These are phyloP conservation scores for Pythium aristosporum DNA, from an alignment of 352 stramenopile genomes.

Conservation along the genomic window DNA sequence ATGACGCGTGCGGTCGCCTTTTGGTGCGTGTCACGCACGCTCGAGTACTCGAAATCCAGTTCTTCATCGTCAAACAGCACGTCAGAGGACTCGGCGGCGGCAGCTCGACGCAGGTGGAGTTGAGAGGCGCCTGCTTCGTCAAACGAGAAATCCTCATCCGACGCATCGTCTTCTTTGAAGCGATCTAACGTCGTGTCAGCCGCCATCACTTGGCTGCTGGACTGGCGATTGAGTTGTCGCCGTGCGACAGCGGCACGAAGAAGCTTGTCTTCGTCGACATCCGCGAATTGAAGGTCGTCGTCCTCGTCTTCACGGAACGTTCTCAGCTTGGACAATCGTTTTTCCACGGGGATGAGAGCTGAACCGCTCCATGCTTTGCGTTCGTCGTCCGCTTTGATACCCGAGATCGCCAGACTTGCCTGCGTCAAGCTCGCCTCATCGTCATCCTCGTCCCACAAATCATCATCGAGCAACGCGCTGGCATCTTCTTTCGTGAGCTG, in stretches of 20 bases:
- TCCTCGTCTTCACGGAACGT: slow-evolving; percentile 75
- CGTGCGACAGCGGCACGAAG: slow-evolving; percentile 36
- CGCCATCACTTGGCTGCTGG: slow-evolving; percentile 8
- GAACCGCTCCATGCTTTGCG: slow-evolving; percentile 50
- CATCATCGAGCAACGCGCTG: slow-evolving; percentile 61
- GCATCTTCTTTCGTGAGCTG: slow-evolving; percentile 81
- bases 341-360: slow-evolving; percentile 60
- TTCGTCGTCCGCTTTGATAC: slow-evolving; percentile 18
- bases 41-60: slow-evolving; percentile 80
- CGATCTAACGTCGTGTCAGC: slow-evolving; percentile 14
- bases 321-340: slow-evolving; percentile 63
- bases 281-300: slow-evolving; percentile 52
- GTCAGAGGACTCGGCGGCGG: slow-evolving; percentile 43
- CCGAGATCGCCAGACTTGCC: background rate
- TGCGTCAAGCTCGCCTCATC: slow-evolving; percentile 28
- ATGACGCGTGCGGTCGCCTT: slow-evolving; percentile 75
- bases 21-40: slow-evolving; percentile 67
- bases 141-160: slow-evolving; percentile 10
- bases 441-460: slow-evolving; percentile 77
- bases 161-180: slow-evolving; percentile 31
- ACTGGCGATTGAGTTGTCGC: slow-evolving; percentile 18
- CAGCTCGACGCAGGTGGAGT: slow-evolving; percentile 24
- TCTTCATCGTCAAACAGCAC: slow-evolving; percentile 83
- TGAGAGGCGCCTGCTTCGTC: slow-evolving; percentile 24
- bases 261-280: slow-evolving; percentile 69